Percentiles rank a stretch among this genome's conserved stretches.
phyloP scores from a whole-genome alignment of 164 flowering plant genomes.

The Aristolochia fimbriata region DNA sequence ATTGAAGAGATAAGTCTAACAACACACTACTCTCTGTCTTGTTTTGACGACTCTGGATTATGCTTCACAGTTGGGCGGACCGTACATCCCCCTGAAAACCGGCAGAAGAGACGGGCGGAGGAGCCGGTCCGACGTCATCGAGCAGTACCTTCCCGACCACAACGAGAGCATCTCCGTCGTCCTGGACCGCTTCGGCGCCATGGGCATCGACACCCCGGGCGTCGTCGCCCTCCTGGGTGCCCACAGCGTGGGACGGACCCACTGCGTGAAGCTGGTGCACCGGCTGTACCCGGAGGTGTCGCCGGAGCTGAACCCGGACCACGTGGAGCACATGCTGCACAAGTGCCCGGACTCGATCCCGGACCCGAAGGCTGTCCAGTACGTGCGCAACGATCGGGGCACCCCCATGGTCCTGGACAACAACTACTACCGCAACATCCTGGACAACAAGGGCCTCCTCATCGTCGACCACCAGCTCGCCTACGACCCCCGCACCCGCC shows the following conservation, averaged over 20 bases:
- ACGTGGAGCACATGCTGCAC: slow-evolving; percentile 85
- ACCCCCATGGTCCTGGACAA: slow-evolving; percentile 94
- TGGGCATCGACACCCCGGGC: slow-evolving; percentile 89
- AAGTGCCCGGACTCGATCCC: slow-evolving; percentile 90
- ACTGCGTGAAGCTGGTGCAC: slow-evolving; percentile 94
- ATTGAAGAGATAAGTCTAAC: no score
- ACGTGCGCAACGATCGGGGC: slow-evolving; percentile 92
- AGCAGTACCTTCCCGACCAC: slow-evolving; percentile 90
- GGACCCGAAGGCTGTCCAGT: slow-evolving; percentile 92
- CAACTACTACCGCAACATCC: slow-evolving; percentile 89
- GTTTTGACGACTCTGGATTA: no score
- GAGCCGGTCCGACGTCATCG: slow-evolving; percentile 80
- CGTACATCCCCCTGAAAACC: slow-evolving; percentile 79
- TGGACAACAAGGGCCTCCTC: slow-evolving; percentile 90
- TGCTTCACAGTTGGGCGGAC: slow-evolving; percentile 80
- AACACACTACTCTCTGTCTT: no score
- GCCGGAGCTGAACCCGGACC: slow-evolving; percentile 68
- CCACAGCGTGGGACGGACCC: slow-evolving; percentile 97
- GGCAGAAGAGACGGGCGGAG: slow-evolving; percentile 97
- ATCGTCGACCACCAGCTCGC: slow-evolving; percentile 84
- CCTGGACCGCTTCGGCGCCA: slow-evolving; percentile 66
- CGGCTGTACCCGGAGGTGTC: slow-evolving; percentile 92
- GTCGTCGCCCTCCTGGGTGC: slow-evolving; percentile 93
- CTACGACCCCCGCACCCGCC: slow-evolving; percentile 66
- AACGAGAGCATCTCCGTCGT: slow-evolving; percentile 90